Evolutionary conservation across 768 basidiomycete species (phyloP).

Genomic region (Leucocoprinus birnbaumii): DNA sequence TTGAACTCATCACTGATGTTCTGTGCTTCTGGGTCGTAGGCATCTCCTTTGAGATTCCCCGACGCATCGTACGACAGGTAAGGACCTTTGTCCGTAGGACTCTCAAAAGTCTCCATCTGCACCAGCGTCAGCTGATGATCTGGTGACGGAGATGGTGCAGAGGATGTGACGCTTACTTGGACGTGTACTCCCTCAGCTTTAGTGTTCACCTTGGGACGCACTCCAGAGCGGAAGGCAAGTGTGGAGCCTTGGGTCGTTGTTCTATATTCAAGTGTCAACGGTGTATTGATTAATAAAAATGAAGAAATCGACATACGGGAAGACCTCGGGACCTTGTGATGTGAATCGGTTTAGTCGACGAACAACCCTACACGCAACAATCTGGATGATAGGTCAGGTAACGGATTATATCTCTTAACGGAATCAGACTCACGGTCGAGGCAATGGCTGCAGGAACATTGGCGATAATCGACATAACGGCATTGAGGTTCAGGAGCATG

Average conservation of each 20-base stretch:
- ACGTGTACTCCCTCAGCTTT: constrained; percentile 55
- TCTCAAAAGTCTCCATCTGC: constrained; percentile 68
- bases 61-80: constrained; percentile 53
- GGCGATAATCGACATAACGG: constrained; percentile 72
- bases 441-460: constrained; percentile 73
- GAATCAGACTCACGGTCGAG: constrained; percentile 46
- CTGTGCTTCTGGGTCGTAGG: constrained; percentile 59
- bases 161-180: constrained; percentile 36
- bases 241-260: constrained; percentile 49
- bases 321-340: constrained; percentile 44
- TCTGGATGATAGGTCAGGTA: constrained; percentile 32
- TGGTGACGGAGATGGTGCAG: not conserved
- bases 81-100: constrained; percentile 35
- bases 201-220: constrained; percentile 31
- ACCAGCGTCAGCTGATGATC: constrained; percentile 7
- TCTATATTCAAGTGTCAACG: constrained; percentile 15
- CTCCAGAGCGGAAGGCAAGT: constrained; percentile 53
- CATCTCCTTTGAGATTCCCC: constrained; percentile 45
- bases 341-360: constrained; percentile 63
- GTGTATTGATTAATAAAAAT: not conserved
- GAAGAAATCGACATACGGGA: constrained; percentile 39
- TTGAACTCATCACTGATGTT: constrained; percentile 63
- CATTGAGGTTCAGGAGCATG: constrained; percentile 66
- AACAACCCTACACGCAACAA: constrained; percentile 59
- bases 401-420: not conserved